phyloP scores from a whole-genome alignment of 805 yeast species.

The Metschnikowia corniflorae region DNA sequence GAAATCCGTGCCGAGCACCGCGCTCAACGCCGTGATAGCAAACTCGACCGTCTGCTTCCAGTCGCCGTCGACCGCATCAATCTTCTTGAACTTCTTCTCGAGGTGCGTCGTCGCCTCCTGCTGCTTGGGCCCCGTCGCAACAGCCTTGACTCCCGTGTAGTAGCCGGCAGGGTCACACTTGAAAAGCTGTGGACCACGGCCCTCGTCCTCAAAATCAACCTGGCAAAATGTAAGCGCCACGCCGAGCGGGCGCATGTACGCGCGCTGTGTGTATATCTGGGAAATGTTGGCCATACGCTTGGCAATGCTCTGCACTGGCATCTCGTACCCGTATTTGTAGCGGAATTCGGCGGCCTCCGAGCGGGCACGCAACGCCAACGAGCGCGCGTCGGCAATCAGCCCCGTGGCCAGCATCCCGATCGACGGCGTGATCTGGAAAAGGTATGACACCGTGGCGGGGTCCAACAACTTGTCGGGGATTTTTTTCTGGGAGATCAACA shows the following conservation, averaged over 20 bases:
- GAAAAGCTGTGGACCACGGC: constrained; percentile 81
- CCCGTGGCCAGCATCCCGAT: constrained; percentile 94
- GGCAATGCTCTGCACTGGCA: constrained; percentile 91
- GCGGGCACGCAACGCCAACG: constrained; percentile 85
- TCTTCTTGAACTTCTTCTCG: constrained; percentile 82
- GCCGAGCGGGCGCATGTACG: constrained; percentile 97
- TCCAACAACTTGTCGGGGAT: constrained; percentile 94
- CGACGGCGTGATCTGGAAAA: constrained; percentile 75
- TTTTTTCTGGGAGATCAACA: constrained; percentile 89
- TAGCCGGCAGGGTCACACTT: constrained; percentile 98
- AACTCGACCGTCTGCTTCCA: constrained; percentile 89
- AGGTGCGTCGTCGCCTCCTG: constrained; percentile 88
- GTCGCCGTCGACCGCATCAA: constrained; percentile 66
- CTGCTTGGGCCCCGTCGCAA: constrained; percentile 95
- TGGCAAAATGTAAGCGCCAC: constrained; percentile 87
- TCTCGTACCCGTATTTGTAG: constrained; percentile 92
- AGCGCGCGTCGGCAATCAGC: constrained; percentile 92
- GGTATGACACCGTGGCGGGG: constrained; percentile 78
- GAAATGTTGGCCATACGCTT: constrained; percentile 94
- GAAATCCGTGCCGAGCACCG: constrained; percentile 87
- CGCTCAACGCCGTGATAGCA: constrained; percentile 81
- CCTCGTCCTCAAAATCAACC: constrained; percentile 68
- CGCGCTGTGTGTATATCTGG: constrained; percentile 95
- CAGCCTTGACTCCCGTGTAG: constrained; percentile 84
- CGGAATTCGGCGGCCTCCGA: constrained; percentile 95